phyloP scores from a whole-genome alignment of 768 basidiomycete genomes.

The Hygrophorus russula region DNA sequence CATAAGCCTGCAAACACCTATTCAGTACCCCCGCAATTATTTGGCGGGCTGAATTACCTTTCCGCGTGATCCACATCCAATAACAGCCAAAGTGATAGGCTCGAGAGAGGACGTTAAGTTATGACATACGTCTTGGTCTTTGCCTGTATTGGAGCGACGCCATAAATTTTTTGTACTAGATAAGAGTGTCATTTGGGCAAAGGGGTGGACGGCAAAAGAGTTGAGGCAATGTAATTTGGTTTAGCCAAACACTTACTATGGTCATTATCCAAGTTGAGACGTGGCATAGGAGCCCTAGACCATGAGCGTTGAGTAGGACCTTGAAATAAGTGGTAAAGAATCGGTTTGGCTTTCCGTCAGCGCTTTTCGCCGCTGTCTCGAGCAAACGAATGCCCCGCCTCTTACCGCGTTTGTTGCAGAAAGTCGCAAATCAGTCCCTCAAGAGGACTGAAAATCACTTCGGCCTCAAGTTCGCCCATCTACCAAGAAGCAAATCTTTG shows the following conservation, averaged over 20 bases:
- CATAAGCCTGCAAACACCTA: conserved; percentile 38
- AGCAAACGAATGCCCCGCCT: conserved; percentile 51
- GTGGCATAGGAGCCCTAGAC: too few species aligned
- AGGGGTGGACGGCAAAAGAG: not conserved
- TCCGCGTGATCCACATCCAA: conserved; percentile 82
- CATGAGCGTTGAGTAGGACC: too few species aligned
- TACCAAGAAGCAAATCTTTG: conserved; percentile 18
- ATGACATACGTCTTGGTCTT: conserved; percentile 3
- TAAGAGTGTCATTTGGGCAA: conserved; percentile 3
- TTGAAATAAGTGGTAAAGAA: too few species aligned
- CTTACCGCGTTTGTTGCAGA: conserved; percentile 49
- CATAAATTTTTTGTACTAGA: conserved; percentile 6
- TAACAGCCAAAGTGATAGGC: conserved; percentile 60
- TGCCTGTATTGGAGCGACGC: conserved; percentile 4
- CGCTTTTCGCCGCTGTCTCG: too few species aligned
- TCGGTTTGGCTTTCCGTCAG: too few species aligned
- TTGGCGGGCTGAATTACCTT: conserved; percentile 28
- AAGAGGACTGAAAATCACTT: not conserved
- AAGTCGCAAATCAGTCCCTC: conserved; percentile 17
- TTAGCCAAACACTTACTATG: too few species aligned
- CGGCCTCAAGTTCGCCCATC: not conserved
- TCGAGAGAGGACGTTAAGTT: conserved; percentile 7
- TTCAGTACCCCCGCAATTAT: not conserved
- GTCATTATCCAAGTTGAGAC: too few species aligned
- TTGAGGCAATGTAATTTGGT: not conserved